Evolutionary conservation across 176 grass and related monocot genomes (phyloP), one percentile per base, ranked within the genome.

Genomic region (Avena atlantica): DNA sequence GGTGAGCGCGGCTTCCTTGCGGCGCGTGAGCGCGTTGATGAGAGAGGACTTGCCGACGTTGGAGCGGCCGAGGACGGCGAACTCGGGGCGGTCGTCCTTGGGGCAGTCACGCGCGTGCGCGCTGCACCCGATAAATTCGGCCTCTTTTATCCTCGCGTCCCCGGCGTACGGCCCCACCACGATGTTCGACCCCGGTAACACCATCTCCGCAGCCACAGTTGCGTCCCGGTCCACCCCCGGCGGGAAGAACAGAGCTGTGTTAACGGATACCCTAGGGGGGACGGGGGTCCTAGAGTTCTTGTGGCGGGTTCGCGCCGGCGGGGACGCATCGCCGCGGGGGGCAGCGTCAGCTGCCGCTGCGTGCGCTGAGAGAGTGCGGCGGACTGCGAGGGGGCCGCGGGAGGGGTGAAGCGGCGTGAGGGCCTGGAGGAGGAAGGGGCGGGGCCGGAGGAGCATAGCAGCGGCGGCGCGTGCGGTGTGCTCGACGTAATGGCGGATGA

Each of bases 41-140:
- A 98, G 97, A 12, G 97, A 98, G 1, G 97, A 98, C 77, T 98
- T 98, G 73, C 97, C 92, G 23, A 98, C 94, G 88, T 98, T 98
- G 50, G 93, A 96, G 48, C 94, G 85, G 1, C 94, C 97, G 7
- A 98, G 87, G 27, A 96, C 85, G 21, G 94, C 97, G 68, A 98
- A 98, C 76, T 98, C 97, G 52, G 97, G 94, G 20, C 94, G 92
- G 29, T 91, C 82, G 40, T 98, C 97, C 76, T 92, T 91, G 20
- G 94, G 97, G 77, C 94, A 96, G 88, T 94, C 97, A 27, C 84
- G 61, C 12, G 96, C 90, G 64, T 87, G 85, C 23, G 87, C 87
- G 56, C 94, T 94, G 92, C 90, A 94, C 87, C 87, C 80, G 73
- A 96, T 85, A 88, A 91, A 98, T 76, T 96, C 94, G 2, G 93